Conservation (phyloP, 1,284 basidiomycete species). For the Mycena sp. region DNA sequence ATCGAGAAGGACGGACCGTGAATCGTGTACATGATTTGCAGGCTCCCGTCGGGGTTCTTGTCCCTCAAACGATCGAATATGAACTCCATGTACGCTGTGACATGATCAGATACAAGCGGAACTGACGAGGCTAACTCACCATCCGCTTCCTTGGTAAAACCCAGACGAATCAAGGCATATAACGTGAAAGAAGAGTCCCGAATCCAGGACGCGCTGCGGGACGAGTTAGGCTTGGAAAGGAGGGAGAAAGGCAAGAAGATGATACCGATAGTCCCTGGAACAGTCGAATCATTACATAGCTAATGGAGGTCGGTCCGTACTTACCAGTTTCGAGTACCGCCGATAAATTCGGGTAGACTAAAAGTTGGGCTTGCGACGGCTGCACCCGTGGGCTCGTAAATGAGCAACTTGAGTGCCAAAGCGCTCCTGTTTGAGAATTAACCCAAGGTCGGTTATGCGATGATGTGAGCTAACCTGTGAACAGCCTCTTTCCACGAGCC, state of each 20-base stretch:
- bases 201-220: conserved; percentile 73
- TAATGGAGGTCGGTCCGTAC: neutral
- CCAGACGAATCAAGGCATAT: conserved; percentile 90
- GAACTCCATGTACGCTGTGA: conserved; percentile 86
- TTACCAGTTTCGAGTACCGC: conserved; percentile 27
- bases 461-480: too few relatives aligned
- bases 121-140: conserved; percentile 49
- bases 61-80: conserved; percentile 84
- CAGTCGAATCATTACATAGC: too few relatives aligned
- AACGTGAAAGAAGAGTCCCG: conserved; percentile 93
- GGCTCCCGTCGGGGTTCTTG: conserved; percentile 86
- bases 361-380: conserved; percentile 95
- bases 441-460: too few relatives aligned
- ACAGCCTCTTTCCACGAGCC: conserved; percentile 96
- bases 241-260: neutral
- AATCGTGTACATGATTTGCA: conserved; percentile 94
- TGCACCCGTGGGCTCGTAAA: conserved; percentile 88
- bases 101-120: conserved; percentile 9
- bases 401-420: conserved; percentile 86
- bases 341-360: conserved; percentile 88
- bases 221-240: neutral
- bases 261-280: conserved; percentile 76
- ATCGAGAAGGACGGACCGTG: conserved; percentile 60
- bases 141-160: conserved; percentile 90
- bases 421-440: too few relatives aligned